Percentiles rank a stretch among this genome's conserved stretches.
Conservation (phyloP, 2,329 filamentous ascomycete species). For the Phaeosphaeria sp. region DNA sequence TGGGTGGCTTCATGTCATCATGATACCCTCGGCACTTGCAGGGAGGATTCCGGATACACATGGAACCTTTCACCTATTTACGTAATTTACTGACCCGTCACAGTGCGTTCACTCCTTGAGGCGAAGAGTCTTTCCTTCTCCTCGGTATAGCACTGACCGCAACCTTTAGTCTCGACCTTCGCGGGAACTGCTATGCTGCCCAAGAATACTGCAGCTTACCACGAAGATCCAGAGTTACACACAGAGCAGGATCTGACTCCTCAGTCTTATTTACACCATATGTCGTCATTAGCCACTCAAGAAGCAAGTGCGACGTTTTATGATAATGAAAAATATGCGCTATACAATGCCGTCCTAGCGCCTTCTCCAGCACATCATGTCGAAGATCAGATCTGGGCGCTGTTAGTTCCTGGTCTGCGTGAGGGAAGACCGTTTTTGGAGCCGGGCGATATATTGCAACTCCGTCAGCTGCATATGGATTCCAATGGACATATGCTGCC, state of each 20-base stretch:
- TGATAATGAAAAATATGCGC: slow-evolving; percentile 25
- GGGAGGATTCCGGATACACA: neutral
- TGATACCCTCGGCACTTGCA: neutral
- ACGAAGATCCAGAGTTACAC: neutral
- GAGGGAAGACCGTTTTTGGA: slow-evolving; percentile 42
- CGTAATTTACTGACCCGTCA: neutral
- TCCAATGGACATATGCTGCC: slow-evolving; percentile 10
- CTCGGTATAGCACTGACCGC: neutral
- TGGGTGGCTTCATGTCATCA: neutral
- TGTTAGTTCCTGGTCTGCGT: slow-evolving; percentile 36
- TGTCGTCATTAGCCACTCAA: slow-evolving; percentile 13
- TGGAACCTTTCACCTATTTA: neutral
- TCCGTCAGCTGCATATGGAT: slow-evolving; percentile 38
- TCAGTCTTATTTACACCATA: slow-evolving; percentile 22
- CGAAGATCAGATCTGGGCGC: slow-evolving; percentile 15
- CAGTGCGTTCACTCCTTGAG: neutral
- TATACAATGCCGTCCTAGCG: slow-evolving; percentile 25
- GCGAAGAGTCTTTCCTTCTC: neutral
- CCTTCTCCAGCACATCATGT: neutral
- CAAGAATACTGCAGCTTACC: neutral
- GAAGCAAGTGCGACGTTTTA: slow-evolving; percentile 24
- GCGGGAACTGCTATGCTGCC: slow-evolving; percentile 26
- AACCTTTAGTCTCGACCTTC: slow-evolving; percentile 12
- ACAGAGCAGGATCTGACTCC: slow-evolving; percentile 4
- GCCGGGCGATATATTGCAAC: slow-evolving; percentile 38